Conservation (phyloP, 345 rosid genomes). For the Acer yangbiense region DNA sequence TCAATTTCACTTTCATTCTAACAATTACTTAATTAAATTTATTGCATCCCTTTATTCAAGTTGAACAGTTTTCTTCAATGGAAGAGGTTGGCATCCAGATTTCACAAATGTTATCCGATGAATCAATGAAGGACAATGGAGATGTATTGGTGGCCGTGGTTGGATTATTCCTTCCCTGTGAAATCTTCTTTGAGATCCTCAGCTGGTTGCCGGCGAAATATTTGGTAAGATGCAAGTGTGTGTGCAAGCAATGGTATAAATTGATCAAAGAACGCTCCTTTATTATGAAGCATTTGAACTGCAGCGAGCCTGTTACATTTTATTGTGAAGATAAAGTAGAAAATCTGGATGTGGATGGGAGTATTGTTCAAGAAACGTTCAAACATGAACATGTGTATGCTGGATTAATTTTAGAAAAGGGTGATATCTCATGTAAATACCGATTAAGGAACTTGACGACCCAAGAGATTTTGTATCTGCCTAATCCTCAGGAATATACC, state of each 20-base stretch:
- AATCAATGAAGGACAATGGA: not conserved
- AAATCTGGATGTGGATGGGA: not conserved
- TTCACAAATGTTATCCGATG: too few species aligned
- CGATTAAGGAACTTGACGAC: not conserved
- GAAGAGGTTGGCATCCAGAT: too few species aligned
- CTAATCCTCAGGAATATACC: not conserved
- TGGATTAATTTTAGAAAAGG: not conserved
- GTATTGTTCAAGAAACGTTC: not conserved
- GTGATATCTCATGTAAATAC: not conserved
- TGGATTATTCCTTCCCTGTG: not conserved
- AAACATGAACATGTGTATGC: not conserved
- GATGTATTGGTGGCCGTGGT: not conserved
- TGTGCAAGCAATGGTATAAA: not conserved
- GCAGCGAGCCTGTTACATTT: not conserved
- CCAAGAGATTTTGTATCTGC: slow-evolving; percentile 5
- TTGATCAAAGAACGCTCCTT: slow-evolving; percentile 1
- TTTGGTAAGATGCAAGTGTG: not conserved
- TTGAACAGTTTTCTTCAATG: too few species aligned
- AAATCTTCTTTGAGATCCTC: not conserved
- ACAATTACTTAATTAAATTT: too few species aligned
- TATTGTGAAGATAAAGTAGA: not conserved
- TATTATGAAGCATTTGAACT: not conserved
- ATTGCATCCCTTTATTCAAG: too few species aligned
- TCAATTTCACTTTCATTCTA: too few species aligned
- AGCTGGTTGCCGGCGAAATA: not conserved